These are phyloP conservation scores for Fraxinus albicans DNA, from an alignment of 305 asterid species.

Conservation along the genomic window DNA sequence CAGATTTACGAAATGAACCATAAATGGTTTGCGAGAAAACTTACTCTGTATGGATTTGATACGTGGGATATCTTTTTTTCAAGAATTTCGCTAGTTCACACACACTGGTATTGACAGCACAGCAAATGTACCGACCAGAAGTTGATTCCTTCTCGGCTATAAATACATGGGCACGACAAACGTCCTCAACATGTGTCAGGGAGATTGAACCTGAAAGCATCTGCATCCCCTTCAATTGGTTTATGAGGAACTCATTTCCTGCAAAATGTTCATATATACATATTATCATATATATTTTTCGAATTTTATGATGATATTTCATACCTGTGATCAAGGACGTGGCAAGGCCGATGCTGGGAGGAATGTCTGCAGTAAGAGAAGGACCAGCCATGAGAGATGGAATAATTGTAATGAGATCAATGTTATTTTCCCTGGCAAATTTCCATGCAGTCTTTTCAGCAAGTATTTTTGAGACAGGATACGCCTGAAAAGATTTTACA, in stretches of 20 bases:
- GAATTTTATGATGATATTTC: background rate
- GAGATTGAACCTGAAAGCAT: background rate
- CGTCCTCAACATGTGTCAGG: background rate
- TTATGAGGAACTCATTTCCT: background rate
- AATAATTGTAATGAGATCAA: background rate
- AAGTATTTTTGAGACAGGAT: background rate
- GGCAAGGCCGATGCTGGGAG: background rate
- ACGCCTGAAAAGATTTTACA: background rate
- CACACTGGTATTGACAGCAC: conserved; percentile 25
- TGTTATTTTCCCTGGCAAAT: background rate
- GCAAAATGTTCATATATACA: background rate
- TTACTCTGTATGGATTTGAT: conserved; percentile 3
- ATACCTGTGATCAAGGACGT: background rate
- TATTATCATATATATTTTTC: background rate
- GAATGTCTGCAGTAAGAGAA: background rate
- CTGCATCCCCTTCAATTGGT: background rate
- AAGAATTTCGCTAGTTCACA: conserved; percentile 26
- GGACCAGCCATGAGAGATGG: background rate
- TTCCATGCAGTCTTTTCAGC: background rate
- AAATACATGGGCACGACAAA: background rate
- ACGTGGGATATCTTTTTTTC: conserved; percentile 18
- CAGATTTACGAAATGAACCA: background rate
- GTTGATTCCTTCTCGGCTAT: conserved; percentile 8
- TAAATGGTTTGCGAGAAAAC: background rate
- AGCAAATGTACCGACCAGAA: conserved; percentile 31